A percentile compares a stretch with the other conserved stretches of the same genome.
Evolutionary conservation across 1,284 basidiomycete genomes (phyloP).

Genomic region (Volvariella volvacea): DNA sequence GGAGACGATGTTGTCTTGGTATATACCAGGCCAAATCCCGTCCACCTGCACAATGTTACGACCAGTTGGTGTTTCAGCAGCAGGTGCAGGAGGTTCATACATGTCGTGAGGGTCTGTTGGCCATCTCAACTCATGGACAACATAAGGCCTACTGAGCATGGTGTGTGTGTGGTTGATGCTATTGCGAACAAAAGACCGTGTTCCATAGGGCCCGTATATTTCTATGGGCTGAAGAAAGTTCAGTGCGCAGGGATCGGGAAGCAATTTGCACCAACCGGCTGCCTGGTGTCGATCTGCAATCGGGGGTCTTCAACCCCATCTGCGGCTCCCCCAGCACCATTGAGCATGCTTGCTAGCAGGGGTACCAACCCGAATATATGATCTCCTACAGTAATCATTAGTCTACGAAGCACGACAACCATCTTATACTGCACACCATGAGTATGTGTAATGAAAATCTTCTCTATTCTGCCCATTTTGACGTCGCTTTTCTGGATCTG

Average conservation of each 20-base stretch:
- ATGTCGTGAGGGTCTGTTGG: constrained; percentile 51
- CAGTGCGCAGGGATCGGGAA: not conserved
- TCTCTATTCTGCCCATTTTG: constrained; percentile 77
- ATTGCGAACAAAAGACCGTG: constrained; percentile 76
- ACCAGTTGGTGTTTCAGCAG: constrained; percentile 55
- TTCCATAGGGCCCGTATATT: constrained; percentile 85
- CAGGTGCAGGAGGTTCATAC: constrained; percentile 37
- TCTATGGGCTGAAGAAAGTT: constrained; percentile 49
- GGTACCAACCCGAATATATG: constrained; percentile 82
- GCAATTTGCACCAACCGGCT: constrained; percentile 23
- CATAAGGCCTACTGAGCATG: constrained; percentile 64
- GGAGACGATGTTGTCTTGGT: constrained; percentile 48
- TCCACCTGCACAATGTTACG: constrained; percentile 58
- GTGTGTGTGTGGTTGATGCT: constrained; percentile 70
- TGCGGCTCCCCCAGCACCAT: constrained; percentile 60
- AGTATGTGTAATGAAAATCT: constrained; percentile 90
- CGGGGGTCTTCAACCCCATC: constrained; percentile 60
- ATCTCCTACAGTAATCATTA: constrained; percentile 52
- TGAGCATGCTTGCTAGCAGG: constrained; percentile 59
- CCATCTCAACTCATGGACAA: constrained; percentile 85
- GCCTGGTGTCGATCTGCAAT: constrained; percentile 22
- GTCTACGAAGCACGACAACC: not conserved
- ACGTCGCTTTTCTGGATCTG: constrained; percentile 66
- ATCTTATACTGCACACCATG: constrained; percentile 53
- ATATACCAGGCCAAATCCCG: constrained; percentile 72